Conservation (phyloP, 371 early-diverging fungal genomes). For the Zychaea mexicana region DNA sequence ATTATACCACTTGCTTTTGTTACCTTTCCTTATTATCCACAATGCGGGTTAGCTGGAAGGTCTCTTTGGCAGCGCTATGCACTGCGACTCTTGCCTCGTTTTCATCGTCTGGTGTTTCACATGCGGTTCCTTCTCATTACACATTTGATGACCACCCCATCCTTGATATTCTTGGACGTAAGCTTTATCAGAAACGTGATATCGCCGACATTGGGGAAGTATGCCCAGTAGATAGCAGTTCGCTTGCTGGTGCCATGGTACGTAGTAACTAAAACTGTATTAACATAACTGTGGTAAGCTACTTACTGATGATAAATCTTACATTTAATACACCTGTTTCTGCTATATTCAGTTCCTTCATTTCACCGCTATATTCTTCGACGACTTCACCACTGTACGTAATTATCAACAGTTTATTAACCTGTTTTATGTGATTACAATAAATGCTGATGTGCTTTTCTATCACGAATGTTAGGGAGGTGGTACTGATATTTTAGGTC, state of each 20-base stretch:
- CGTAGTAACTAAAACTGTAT: no score
- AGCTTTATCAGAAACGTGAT: background rate
- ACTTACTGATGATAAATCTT: background rate
- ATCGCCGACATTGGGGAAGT: background rate
- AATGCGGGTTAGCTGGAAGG: background rate
- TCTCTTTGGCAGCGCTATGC: background rate
- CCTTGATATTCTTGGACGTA: background rate
- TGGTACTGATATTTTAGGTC: constrained; percentile 17
- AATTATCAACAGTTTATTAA: background rate
- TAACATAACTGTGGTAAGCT: no score
- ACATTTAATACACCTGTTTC: background rate
- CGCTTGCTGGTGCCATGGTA: background rate
- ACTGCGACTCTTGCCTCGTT: background rate
- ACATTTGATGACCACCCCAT: background rate
- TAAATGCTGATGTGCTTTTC: no score
- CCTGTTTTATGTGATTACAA: no score
- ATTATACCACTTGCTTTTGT: background rate
- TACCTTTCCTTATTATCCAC: background rate
- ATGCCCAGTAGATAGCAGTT: background rate
- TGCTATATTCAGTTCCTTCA: constrained; percentile 7
- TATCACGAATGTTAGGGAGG: no score
- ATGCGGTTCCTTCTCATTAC: background rate
- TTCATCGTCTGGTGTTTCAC: background rate
- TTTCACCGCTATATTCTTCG: constrained; percentile 28
- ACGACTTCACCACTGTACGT: constrained; percentile 15